A percentile compares a stretch with the other conserved stretches of the same genome.
Evolutionary conservation across 2,329 filamentous ascomycete species (phyloP).

Genomic region (Diaporthe sp.): DNA sequence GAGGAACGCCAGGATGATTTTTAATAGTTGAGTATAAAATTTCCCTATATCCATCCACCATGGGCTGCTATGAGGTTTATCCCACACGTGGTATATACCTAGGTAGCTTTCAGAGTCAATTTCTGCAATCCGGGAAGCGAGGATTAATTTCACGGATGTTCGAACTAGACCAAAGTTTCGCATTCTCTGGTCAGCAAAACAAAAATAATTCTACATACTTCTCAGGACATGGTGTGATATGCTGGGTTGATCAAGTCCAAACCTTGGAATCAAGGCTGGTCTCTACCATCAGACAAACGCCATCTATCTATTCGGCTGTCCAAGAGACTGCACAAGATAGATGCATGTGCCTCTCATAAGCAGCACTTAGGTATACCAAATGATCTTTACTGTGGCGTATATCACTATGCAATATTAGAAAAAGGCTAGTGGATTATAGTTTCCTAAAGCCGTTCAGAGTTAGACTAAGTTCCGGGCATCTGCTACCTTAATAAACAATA

Average conservation of each 20-base stretch:
- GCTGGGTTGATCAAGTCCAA: too few species aligned
- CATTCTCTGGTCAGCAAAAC: too few species aligned
- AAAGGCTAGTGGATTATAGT: neutral
- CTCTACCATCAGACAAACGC: too few species aligned
- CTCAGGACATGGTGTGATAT: too few species aligned
- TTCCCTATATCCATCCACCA: neutral
- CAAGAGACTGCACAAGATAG: neutral
- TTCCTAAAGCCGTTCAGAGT: too few species aligned
- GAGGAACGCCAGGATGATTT: slow-evolving; percentile 3
- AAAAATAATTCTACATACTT: too few species aligned
- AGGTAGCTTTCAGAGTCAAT: neutral
- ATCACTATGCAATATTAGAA: neutral
- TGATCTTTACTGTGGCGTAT: neutral
- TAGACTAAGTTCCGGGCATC: neutral
- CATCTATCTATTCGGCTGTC: neutral
- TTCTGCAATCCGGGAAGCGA: neutral
- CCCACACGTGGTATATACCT: too few species aligned
- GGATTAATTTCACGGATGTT: too few species aligned
- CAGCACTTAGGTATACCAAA: neutral
- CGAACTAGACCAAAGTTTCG: too few species aligned
- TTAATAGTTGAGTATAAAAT: neutral
- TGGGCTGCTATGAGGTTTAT: neutral
- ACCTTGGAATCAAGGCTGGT: too few species aligned
- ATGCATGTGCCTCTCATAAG: neutral
- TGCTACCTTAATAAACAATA: neutral